Evolutionary conservation across 345 rosid genomes (phyloP), one percentile per base, ranked within the genome.

Genomic region (Arabis alpina): DNA sequence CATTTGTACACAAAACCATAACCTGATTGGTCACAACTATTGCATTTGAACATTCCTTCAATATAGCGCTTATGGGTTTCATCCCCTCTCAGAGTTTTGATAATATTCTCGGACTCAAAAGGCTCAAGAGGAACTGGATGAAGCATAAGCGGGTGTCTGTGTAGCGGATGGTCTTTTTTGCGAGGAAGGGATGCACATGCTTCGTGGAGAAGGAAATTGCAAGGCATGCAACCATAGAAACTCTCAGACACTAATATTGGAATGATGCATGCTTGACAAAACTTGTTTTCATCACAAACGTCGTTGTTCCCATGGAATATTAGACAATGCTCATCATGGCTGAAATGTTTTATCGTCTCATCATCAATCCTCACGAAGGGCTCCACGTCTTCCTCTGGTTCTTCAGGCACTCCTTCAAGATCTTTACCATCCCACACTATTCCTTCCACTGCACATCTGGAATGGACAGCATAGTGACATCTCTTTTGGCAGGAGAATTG

Each of bases 81-180:
- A 19, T 19, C 23, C 23, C 23, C 23, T 19, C 23, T 19, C 23
- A 19, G 4, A 19, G 23, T 19, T 3, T 4, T 1, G 23, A 19
- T 19, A 19, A 19, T 19, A 19, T 19, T 19, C 23, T 19, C 23
- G 1, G 23, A 19, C 23, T 19, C 23, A 19, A 19, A 19, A 19
- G 23, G 23, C 32, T 28, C 4, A 28, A 4, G 36, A 32, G 54
- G 25, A 6, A 12, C 2, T 10, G 30, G 32, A 2, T 50, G 24
- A 42, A 54, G 60, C 14, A 39, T 8, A 13, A 58, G 63, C 3
- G 32, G 63, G 7, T 58, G 63, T 36, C 16, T 40, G 12, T 58
- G 63, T 9, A 34, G 2, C 1, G 30, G 44, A 23, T 16, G 30
- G 4, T 32, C 3, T 32, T 30, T 54, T 14, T 3, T 32, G 24